These are phyloP conservation scores for Gentiana dahurica DNA, from an alignment of 257 asterid species.

Conservation along the genomic window DNA sequence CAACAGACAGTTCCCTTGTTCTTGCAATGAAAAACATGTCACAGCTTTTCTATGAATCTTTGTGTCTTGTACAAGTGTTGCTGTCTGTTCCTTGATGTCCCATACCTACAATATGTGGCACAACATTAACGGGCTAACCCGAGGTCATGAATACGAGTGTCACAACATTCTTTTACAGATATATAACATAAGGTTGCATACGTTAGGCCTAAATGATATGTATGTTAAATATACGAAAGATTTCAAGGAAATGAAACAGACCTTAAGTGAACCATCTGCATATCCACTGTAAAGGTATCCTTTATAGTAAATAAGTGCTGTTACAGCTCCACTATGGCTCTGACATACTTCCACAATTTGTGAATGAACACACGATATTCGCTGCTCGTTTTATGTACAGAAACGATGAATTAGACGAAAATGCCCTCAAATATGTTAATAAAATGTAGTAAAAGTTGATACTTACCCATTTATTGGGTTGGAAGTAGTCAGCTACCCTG, in stretches of 20 bases:
- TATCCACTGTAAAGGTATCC: conserved; percentile 77
- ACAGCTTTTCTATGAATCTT: conserved; percentile 69
- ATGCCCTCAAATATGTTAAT: no score
- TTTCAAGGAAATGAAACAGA: conserved; percentile 8
- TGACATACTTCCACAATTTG: conserved; percentile 63
- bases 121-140: background rate
- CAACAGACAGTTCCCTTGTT: conserved; percentile 64
- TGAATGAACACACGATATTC: conserved; percentile 91
- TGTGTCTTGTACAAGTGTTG: conserved; percentile 41
- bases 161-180: no score
- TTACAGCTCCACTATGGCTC: conserved; percentile 59
- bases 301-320: conserved; percentile 69
- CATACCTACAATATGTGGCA: conserved; percentile 44
- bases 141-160: no score
- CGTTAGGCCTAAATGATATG: no score
- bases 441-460: background rate
- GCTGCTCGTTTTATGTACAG: conserved; percentile 35
- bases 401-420: background rate
- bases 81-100: conserved; percentile 75
- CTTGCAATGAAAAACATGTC: conserved; percentile 65
- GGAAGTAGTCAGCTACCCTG: conserved; percentile 85
- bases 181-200: no score
- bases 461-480: conserved; percentile 96
- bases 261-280: conserved; percentile 88
- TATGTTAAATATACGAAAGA: background rate